Evolutionary conservation across 2,329 filamentous ascomycete species (phyloP), one percentile per base, ranked within the genome.

Genomic region (Rhexocercosporidium sp.): DNA sequence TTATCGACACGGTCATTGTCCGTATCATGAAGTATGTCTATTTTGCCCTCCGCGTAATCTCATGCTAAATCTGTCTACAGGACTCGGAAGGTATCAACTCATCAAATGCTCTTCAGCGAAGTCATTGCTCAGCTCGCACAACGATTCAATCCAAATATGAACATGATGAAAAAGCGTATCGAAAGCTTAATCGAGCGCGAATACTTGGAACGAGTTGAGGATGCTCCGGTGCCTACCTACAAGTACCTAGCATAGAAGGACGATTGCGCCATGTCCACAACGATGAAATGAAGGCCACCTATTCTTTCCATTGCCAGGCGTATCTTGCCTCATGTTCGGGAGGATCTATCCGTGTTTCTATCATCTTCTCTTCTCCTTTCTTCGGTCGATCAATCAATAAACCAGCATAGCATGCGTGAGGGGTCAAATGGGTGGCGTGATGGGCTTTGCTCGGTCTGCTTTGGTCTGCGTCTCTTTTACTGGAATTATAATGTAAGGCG

Each of bases 1-100:
- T 91, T 47, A 87, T 94, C 27, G 92, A 95, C 74, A 91, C 92
- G 8, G 90, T 91, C 4, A 84, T 95, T 71, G 92, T 94, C 67
- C 85, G 92, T 60, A 94, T 94, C 74, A 94, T 94, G 92, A 95
- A 95, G 91, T 94, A 86, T 56, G 89, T 86, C 61, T 66, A 39
- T 61, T 37, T 5, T 37, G 62, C 37, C 41, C n/a, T 8, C 29
- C 46, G 34, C 34, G 49, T 27, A 3, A 18, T 53, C 22, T 34
- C 6, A 53, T 18, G 11, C 25, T 57, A 70, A 68, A n/a, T 78
- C 82, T 77, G 82, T 69, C 16, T 51, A 90, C 71, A 93, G 91
- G 77, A 89, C 92, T 81, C 89, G 92, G 65, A 94, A 94, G 77
- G 85, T 90, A 71, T 84, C 92, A 14, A 79, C 84, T 1, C 92